These are phyloP conservation scores for Sclerotinia spermophila DNA, from an alignment of 2,329 filamentous ascomycete species.

Conservation along the genomic window DNA sequence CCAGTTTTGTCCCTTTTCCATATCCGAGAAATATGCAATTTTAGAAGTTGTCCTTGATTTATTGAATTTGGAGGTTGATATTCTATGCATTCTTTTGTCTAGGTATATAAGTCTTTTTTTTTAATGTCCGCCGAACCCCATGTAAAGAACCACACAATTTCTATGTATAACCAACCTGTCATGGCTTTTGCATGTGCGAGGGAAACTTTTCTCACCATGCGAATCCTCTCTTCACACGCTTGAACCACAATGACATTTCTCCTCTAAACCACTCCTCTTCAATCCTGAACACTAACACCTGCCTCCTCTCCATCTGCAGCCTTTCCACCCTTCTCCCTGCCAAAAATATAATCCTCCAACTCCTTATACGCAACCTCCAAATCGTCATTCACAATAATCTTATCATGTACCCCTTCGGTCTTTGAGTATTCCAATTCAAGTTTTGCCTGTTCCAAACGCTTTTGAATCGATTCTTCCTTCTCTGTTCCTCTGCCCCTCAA, in stretches of 20 bases:
- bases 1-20: not conserved
- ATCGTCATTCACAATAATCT: conserved; percentile 64
- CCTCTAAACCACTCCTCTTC: not conserved
- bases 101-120: conserved; percentile 1
- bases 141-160: not conserved
- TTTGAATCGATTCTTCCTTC: conserved; percentile 65
- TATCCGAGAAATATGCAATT: not conserved
- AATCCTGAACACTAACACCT: not conserved
- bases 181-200: not conserved
- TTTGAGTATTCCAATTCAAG: conserved; percentile 71
- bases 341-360: conserved; percentile 50
- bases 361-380: conserved; percentile 54
- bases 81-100: not conserved
- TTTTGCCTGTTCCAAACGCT: conserved; percentile 67
- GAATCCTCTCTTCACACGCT: not conserved
- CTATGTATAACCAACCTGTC: not conserved
- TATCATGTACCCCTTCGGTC: conserved; percentile 62
- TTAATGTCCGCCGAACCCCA: not conserved
- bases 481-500: conserved; percentile 76
- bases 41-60: not conserved
- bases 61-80: not conserved
- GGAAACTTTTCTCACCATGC: not conserved
- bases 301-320: conserved; percentile 3
- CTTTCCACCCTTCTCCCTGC: conserved; percentile 21
- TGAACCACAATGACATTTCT: not conserved